phyloP scores from a whole-genome alignment of 2,329 filamentous ascomycete genomes.

The Aspergillus amoenus region DNA sequence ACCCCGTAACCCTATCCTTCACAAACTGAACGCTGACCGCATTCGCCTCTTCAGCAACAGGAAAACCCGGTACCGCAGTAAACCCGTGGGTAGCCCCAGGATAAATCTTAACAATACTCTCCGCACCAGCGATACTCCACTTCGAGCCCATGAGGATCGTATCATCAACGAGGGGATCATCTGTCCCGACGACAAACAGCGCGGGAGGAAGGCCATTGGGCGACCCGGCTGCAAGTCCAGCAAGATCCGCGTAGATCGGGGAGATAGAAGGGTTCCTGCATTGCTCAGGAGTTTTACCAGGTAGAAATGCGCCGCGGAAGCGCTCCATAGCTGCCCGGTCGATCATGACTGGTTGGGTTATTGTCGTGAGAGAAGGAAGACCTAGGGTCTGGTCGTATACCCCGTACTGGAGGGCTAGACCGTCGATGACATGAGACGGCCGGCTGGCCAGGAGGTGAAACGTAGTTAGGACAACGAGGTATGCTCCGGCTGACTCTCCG shows the following conservation, averaged over 20 bases:
- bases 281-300: not conserved
- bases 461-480: not conserved
- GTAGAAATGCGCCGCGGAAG: conserved; percentile 1
- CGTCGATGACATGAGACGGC: not conserved
- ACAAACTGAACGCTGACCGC: conserved; percentile 4
- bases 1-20: not conserved
- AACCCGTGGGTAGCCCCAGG: conserved; percentile 58
- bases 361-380: not conserved
- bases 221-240: not conserved
- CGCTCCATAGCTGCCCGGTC: not conserved
- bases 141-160: conserved; percentile 55
- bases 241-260: conserved; percentile 4
- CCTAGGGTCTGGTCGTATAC: conserved; percentile 1
- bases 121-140: conserved; percentile 53
- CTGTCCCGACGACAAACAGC: conserved; percentile 55
- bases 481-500: conserved; percentile 9
- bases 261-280: not conserved
- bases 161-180: conserved; percentile 55
- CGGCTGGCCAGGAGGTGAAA: not conserved
- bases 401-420: conserved; percentile 3
- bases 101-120: conserved; percentile 54
- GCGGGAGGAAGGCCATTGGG: conserved; percentile 2
- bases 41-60: conserved; percentile 5
- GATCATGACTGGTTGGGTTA: not conserved
- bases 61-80: conserved; percentile 34